Evolutionary conservation across 495 filamentous ascomycete genomes (phyloP).

Genomic region (Clohesyomyces aquaticus): DNA sequence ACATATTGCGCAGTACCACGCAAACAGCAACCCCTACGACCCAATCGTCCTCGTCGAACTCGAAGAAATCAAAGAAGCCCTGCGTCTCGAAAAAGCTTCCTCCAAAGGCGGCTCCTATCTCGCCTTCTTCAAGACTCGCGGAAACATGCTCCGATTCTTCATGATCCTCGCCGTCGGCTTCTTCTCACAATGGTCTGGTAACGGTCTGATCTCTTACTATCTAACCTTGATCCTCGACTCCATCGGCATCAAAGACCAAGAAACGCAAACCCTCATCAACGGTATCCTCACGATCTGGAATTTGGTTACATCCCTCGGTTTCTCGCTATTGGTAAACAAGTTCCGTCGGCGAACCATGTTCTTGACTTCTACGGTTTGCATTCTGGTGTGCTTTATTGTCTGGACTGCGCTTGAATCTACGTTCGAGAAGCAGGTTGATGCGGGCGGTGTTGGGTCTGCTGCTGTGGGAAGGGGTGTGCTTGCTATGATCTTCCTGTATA

Average conservation of each 20-base stretch:
- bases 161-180: slow-evolving; percentile 42
- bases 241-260: slow-evolving; percentile 55
- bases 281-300: slow-evolving; percentile 58
- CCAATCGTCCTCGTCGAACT: slow-evolving; percentile 29
- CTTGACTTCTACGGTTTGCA: slow-evolving; percentile 54
- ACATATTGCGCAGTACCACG: slow-evolving; percentile 15
- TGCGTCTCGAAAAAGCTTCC: slow-evolving; percentile 37
- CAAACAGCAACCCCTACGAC: slow-evolving; percentile 14
- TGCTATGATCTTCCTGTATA: slow-evolving; percentile 51
- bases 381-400: slow-evolving; percentile 54
- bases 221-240: slow-evolving; percentile 50
- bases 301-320: slow-evolving; percentile 56
- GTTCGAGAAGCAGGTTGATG: slow-evolving; percentile 31
- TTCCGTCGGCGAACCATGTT: slow-evolving; percentile 62
- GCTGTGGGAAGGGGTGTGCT: slow-evolving; percentile 42
- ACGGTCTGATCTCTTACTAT: slow-evolving; percentile 48
- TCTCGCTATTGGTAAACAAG: slow-evolving; percentile 56
- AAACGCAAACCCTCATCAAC: slow-evolving; percentile 54
- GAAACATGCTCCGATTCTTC: slow-evolving; percentile 39
- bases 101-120: neutral
- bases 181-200: slow-evolving; percentile 32
- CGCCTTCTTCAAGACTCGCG: slow-evolving; percentile 25
- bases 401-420: slow-evolving; percentile 50
- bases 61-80: slow-evolving; percentile 35
- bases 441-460: slow-evolving; percentile 23